Conservation (phyloP, 306 rosid genomes). For the Vigna angularis region DNA sequence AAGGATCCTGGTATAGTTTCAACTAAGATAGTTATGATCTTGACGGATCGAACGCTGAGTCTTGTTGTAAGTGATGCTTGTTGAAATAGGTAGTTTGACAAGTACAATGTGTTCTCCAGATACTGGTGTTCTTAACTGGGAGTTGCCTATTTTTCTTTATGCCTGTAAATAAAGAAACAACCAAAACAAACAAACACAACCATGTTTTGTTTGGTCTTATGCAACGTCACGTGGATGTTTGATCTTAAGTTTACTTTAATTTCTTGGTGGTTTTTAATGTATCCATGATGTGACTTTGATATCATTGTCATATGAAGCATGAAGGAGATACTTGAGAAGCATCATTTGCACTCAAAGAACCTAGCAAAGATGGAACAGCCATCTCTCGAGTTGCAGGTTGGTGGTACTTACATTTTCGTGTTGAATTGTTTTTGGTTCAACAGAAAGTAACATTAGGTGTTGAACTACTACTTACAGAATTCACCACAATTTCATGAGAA, state of each 20-base stretch:
- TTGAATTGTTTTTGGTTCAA: neutral
- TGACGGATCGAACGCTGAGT: neutral
- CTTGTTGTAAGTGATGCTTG: neutral
- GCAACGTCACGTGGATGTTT: neutral
- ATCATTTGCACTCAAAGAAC: slow-evolving; percentile 81
- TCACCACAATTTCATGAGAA: too few relatives aligned
- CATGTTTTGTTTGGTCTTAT: neutral
- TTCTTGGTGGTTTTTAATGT: neutral
- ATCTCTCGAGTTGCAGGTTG: slow-evolving; percentile 90
- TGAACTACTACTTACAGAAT: too few relatives aligned
- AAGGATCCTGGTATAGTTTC: neutral
- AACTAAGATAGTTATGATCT: neutral
- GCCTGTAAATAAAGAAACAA: too few relatives aligned
- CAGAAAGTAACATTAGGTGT: neutral
- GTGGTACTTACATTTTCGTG: neutral
- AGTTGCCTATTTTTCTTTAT: neutral
- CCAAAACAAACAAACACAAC: neutral
- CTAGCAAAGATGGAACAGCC: slow-evolving; percentile 75
- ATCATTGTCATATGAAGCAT: slow-evolving; percentile 55
- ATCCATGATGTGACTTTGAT: slow-evolving; percentile 36
- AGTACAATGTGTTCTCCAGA: neutral
- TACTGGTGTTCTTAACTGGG: neutral
- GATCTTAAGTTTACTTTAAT: neutral
- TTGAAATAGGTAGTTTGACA: neutral
- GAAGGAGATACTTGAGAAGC: slow-evolving; percentile 82